Evolutionary conservation across 108 stramenopile species (phyloP).

Genomic region (Nitzschia sp.): DNA sequence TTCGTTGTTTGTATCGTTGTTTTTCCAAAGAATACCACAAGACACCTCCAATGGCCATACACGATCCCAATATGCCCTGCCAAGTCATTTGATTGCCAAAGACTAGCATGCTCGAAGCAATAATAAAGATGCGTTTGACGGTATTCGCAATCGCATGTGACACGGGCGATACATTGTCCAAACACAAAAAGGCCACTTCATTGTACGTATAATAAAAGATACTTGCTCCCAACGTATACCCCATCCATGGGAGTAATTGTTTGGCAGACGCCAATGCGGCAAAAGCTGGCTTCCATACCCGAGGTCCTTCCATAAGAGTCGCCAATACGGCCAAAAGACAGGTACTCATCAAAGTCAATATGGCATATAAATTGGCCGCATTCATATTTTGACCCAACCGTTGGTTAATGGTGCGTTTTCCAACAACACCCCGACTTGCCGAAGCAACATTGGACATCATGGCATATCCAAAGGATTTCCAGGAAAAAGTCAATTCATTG

Average conservation of each 20-base stretch:
- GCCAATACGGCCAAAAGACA: conserved; percentile 51
- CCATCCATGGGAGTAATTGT: conserved; percentile 2
- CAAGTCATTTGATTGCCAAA: conserved; percentile 34
- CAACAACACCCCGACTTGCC: conserved; percentile 59
- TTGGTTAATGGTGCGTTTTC: conserved; percentile 45
- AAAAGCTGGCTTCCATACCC: conserved; percentile 35
- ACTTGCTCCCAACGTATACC: conserved; percentile 36
- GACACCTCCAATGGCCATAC: conserved; percentile 28
- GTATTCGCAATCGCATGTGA: conserved; percentile 49
- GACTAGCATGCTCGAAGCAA: conserved; percentile 35
- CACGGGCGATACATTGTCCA: conserved; percentile 50
- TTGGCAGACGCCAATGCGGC: conserved; percentile 24
- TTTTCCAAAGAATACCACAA: conserved; percentile 37
- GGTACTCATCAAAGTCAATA: conserved; percentile 62
- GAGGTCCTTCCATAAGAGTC: conserved; percentile 53
- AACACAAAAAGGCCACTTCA: conserved; percentile 66
- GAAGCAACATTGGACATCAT: conserved; percentile 69
- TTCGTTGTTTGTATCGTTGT: conserved; percentile 14
- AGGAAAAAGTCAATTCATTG: conserved; percentile 63
- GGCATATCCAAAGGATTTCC: conserved; percentile 59
- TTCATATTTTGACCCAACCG: conserved; percentile 63
- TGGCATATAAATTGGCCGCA: conserved; percentile 61
- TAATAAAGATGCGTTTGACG: conserved; percentile 43
- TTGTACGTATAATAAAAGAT: conserved; percentile 74
- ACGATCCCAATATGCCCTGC: conserved; percentile 21